Percentiles rank a stretch among this genome's conserved stretches.
These are phyloP conservation scores for Suhomyces wounanorum DNA, from an alignment of 1,139 yeast species.

Conservation along the genomic window DNA sequence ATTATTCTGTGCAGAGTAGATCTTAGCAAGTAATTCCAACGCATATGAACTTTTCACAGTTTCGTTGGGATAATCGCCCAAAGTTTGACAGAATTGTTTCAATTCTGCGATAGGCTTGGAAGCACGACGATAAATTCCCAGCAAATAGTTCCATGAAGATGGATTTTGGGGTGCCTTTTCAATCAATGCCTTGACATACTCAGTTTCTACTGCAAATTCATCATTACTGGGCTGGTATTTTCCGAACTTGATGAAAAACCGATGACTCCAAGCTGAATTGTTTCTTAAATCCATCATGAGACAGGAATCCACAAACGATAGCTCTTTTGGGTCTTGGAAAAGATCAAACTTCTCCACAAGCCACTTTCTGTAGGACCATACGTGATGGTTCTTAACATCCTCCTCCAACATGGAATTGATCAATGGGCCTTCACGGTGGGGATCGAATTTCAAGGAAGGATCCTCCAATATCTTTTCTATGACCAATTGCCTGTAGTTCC, in stretches of 20 bases:
- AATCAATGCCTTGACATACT: conserved; percentile 50
- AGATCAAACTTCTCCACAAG: conserved; percentile 56
- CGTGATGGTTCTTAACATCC: conserved; percentile 91
- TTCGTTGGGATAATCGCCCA: conserved; percentile 32
- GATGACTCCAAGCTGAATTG: conserved; percentile 93
- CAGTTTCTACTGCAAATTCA: conserved; percentile 36
- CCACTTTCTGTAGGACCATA: conserved; percentile 93
- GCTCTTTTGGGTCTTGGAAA: conserved; percentile 49
- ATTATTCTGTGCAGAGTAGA: conserved; percentile 37
- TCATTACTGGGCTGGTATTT: conserved; percentile 15
- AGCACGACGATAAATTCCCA: conserved; percentile 53
- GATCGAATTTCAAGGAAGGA: conserved; percentile 30
- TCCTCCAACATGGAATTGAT: conserved; percentile 66
- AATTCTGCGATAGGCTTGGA: conserved; percentile 33
- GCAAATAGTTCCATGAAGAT: conserved; percentile 83
- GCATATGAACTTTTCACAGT: conserved; percentile 60
- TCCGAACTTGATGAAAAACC: conserved; percentile 59
- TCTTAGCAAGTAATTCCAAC: conserved; percentile 60
- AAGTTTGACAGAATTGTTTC: conserved; percentile 45
- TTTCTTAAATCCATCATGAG: conserved; percentile 71
- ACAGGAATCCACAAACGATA: conserved; percentile 51
- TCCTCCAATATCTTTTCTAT: conserved; percentile 37
- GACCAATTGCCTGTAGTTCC: conserved; percentile 83
- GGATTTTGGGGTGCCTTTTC: conserved; percentile 74
- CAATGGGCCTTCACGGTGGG: conserved; percentile 62